Evolutionary conservation across 1,284 basidiomycete genomes (phyloP).

Genomic region (Trametes hirsuta): DNA sequence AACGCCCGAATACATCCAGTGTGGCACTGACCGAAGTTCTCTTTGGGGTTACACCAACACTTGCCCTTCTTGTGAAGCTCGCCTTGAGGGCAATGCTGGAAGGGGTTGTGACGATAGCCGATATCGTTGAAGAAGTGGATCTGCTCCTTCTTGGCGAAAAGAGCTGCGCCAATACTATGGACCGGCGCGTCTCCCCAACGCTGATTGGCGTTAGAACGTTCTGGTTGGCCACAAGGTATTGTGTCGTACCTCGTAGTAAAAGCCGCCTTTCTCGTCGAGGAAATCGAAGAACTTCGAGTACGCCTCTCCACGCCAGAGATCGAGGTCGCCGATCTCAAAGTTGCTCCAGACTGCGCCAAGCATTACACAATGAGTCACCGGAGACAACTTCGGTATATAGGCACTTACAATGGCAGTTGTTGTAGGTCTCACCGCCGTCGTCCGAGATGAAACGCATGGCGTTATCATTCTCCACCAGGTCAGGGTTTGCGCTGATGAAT

Average conservation of each 20-base stretch:
- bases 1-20: conserved; percentile 2
- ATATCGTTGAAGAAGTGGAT: conserved; percentile 65
- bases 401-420: conserved; percentile 69
- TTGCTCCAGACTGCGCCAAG: conserved; percentile 60
- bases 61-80: conserved; percentile 46
- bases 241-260: conserved; percentile 64
- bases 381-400: not conserved
- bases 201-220: conserved; percentile 22
- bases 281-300: conserved; percentile 74
- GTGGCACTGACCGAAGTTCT: conserved; percentile 43
- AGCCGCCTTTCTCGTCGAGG: conserved; percentile 70
- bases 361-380: not conserved
- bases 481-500: conserved; percentile 63
- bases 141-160: conserved; percentile 64
- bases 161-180: conserved; percentile 68
- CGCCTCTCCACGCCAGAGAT: conserved; percentile 68
- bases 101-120: conserved; percentile 56
- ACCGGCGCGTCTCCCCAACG: conserved; percentile 79
- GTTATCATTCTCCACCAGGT: conserved; percentile 61
- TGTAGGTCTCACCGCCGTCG: conserved; percentile 64
- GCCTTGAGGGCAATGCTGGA: conserved; percentile 55
- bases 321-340: conserved; percentile 71
- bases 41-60: conserved; percentile 46
- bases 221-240: not conserved
- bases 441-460: conserved; percentile 68